Evolutionary conservation across 169 alveolate species (phyloP).

Genomic region (Plasmodium relictum): DNA sequence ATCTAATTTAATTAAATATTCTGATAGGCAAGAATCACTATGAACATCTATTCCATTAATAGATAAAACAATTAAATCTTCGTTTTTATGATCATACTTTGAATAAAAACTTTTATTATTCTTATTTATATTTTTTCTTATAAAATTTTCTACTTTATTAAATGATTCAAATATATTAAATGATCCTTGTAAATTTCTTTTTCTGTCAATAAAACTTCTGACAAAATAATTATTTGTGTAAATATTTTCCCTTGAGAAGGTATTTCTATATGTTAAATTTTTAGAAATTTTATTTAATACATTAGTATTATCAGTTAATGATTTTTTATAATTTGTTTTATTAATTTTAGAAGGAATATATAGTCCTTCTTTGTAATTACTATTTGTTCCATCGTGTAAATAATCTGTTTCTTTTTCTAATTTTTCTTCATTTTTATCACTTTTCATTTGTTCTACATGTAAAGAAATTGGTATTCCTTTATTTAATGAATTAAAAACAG

Average conservation of each 20-base stretch:
- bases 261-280: not conserved
- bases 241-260: not conserved
- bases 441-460: constrained; percentile 1
- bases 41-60: constrained; percentile 74
- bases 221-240: constrained; percentile 5
- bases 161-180: constrained; percentile 70
- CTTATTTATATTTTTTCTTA: constrained; percentile 48
- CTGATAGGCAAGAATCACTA: constrained; percentile 65
- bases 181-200: constrained; percentile 50
- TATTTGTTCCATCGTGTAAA: not conserved
- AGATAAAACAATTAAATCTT: constrained; percentile 49
- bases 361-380: not conserved
- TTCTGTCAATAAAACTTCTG: constrained; percentile 24
- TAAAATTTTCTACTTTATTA: constrained; percentile 35
- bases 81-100: constrained; percentile 38
- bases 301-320: not conserved
- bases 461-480: constrained; percentile 31
- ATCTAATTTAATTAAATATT: constrained; percentile 57
- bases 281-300: not conserved
- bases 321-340: not conserved
- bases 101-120: constrained; percentile 25
- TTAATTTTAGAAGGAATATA: not conserved
- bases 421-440: not conserved
- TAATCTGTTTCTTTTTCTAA: not conserved
- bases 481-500: constrained; percentile 44